phyloP scores from a whole-genome alignment of 768 basidiomycete genomes.

The Guyanaporus albipodus region DNA sequence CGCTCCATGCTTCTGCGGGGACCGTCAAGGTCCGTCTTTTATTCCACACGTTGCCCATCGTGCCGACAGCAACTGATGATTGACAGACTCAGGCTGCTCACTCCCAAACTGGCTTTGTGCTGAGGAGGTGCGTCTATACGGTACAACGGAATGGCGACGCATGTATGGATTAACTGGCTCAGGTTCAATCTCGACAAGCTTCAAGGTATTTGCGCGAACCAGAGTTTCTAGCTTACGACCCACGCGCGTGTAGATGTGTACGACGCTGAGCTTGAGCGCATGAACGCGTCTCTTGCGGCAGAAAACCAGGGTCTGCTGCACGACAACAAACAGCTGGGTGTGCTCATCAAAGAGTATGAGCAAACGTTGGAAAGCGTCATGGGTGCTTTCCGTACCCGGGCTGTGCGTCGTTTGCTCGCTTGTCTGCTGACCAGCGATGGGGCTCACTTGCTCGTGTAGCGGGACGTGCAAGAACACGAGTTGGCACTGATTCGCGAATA shows the following conservation, averaged over 20 bases:
- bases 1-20: slow-evolving; percentile 68
- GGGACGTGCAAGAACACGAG: slow-evolving; percentile 91
- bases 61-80: not conserved
- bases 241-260: slow-evolving; percentile 73
- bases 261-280: slow-evolving; percentile 82
- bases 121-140: slow-evolving; percentile 57
- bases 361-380: slow-evolving; percentile 94
- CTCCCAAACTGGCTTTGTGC: slow-evolving; percentile 86
- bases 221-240: not conserved
- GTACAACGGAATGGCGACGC: not conserved
- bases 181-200: slow-evolving; percentile 87
- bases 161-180: not conserved
- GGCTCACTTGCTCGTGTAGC: slow-evolving; percentile 41
- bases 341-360: slow-evolving; percentile 93
- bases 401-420: slow-evolving; percentile 53
- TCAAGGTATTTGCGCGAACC: slow-evolving; percentile 49
- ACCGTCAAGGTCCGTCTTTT: slow-evolving; percentile 66
- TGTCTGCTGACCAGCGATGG: not conserved
- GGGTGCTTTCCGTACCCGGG: slow-evolving; percentile 84
- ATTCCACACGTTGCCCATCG: not conserved
- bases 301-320: slow-evolving; percentile 86
- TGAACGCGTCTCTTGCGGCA: slow-evolving; percentile 71
- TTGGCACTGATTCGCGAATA: slow-evolving; percentile 87
- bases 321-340: slow-evolving; percentile 94
- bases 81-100: slow-evolving; percentile 80